A percentile compares a stretch with the other conserved stretches of the same genome.
Evolutionary conservation across 2,329 filamentous ascomycete species (phyloP).

Genomic region (Pseudogymnoascus sp.): DNA sequence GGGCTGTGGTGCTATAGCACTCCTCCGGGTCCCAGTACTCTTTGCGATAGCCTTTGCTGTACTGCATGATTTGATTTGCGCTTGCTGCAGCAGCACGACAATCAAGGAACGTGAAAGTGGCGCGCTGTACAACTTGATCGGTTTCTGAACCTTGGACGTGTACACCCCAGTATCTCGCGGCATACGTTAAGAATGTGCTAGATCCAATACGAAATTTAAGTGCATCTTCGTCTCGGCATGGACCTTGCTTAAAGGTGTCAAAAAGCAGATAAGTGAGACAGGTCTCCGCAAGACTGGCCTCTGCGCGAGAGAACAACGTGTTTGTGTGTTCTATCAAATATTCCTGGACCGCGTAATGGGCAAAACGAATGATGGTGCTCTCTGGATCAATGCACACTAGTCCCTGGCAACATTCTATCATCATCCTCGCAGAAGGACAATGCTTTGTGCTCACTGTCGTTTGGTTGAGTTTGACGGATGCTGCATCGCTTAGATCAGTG

Average conservation of each 20-base stretch:
- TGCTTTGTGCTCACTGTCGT: background rate
- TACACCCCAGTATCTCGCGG: background rate
- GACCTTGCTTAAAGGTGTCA: background rate
- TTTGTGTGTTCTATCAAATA: background rate
- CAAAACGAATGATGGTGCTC: background rate
- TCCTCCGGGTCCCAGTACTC: background rate
- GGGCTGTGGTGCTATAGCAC: background rate
- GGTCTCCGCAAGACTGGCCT: background rate
- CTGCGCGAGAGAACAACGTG: background rate
- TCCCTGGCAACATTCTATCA: background rate
- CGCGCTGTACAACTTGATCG: background rate
- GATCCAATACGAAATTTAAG: background rate
- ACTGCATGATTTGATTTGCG: background rate
- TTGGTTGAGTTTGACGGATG: constrained; percentile 23
- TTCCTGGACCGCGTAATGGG: background rate
- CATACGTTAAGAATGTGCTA: background rate
- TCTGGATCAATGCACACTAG: background rate
- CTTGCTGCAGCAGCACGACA: background rate
- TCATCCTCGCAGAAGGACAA: background rate
- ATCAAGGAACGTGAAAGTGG: background rate
- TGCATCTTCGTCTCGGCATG: background rate
- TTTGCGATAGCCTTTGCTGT: background rate
- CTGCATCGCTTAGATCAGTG: constrained; percentile 26
- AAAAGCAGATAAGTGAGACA: background rate
- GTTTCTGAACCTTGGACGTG: background rate